Percentiles rank a stretch among this genome's conserved stretches.
These are phyloP conservation scores for Neopestalotiopsis sp. DNA, from an alignment of 2,329 filamentous ascomycete species.

Conservation along the genomic window DNA sequence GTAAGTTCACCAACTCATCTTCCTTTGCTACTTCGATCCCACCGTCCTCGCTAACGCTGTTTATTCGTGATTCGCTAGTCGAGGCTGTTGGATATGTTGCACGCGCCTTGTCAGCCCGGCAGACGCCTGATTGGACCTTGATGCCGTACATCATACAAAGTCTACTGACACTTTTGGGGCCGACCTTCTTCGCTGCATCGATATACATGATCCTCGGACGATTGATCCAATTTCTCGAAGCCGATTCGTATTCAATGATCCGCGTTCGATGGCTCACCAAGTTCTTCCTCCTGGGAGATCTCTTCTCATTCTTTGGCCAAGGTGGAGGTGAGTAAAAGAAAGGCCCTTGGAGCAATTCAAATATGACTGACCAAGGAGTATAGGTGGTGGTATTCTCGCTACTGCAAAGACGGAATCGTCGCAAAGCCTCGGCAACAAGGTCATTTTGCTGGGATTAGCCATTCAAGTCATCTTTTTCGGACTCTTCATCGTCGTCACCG, in stretches of 20 bases:
- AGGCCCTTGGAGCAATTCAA: too few relatives aligned
- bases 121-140: conserved; percentile 47
- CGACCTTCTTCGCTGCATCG: conserved; percentile 38
- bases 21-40: too few relatives aligned
- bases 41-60: neutral
- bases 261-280: conserved; percentile 51
- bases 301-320: neutral
- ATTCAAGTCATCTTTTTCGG: conserved; percentile 56
- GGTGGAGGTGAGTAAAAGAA: conserved; percentile 32
- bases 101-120: conserved; percentile 46
- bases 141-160: conserved; percentile 44
- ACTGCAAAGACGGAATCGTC: conserved; percentile 31
- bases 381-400: conserved; percentile 48
- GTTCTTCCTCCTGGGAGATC: conserved; percentile 46
- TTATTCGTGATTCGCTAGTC: neutral
- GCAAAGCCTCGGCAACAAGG: conserved; percentile 42
- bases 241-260: conserved; percentile 47
- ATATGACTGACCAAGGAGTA: neutral
- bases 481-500: conserved; percentile 51
- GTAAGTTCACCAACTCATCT: conserved; percentile 37
- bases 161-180: conserved; percentile 46
- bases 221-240: conserved; percentile 43
- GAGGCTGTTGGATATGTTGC: conserved; percentile 53
- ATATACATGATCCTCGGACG: conserved; percentile 50
- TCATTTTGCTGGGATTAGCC: conserved; percentile 53